Conservation (phyloP, 106 monocot genomes). For the Dendrobium catenatum region DNA sequence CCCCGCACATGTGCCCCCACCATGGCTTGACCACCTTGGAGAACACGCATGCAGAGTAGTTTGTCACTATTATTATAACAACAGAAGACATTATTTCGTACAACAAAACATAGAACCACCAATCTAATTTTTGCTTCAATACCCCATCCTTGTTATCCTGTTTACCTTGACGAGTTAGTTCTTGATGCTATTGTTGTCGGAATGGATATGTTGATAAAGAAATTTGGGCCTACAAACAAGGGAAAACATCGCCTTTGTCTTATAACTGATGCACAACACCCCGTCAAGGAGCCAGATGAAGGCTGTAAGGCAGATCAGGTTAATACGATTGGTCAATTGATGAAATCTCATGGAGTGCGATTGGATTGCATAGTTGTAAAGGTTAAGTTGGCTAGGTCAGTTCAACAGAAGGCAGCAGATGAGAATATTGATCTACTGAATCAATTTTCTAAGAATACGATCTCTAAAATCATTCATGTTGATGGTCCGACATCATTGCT, state of each 20-base stretch:
- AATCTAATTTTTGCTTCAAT: not conserved
- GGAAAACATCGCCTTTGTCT: constrained; percentile 77
- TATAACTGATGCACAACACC: constrained; percentile 64
- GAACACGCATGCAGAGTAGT: not conserved
- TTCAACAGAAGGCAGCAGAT: constrained; percentile 26
- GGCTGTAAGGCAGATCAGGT: constrained; percentile 91
- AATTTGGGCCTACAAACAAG: constrained; percentile 71
- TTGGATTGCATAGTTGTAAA: constrained; percentile 69
- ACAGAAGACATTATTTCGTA: not conserved
- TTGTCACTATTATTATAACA: not conserved
- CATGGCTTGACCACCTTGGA: not conserved
- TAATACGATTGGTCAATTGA: constrained; percentile 52
- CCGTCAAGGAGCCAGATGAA: constrained; percentile 77
- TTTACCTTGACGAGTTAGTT: constrained; percentile 73
- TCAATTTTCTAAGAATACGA: constrained; percentile 50
- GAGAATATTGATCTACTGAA: constrained; percentile 74
- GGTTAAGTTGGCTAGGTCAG: constrained; percentile 20
- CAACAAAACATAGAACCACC: not conserved
- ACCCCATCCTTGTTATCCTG: not conserved
- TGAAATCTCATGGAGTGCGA: constrained; percentile 80
- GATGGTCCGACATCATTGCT: constrained; percentile 55
- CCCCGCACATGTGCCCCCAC: not conserved
- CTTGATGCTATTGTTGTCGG: constrained; percentile 98
- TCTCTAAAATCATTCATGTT: constrained; percentile 46
- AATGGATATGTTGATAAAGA: constrained; percentile 93